These are phyloP conservation scores for Nyctanthes arbortristis DNA, from an alignment of 257 asterid genomes.

Conservation along the genomic window DNA sequence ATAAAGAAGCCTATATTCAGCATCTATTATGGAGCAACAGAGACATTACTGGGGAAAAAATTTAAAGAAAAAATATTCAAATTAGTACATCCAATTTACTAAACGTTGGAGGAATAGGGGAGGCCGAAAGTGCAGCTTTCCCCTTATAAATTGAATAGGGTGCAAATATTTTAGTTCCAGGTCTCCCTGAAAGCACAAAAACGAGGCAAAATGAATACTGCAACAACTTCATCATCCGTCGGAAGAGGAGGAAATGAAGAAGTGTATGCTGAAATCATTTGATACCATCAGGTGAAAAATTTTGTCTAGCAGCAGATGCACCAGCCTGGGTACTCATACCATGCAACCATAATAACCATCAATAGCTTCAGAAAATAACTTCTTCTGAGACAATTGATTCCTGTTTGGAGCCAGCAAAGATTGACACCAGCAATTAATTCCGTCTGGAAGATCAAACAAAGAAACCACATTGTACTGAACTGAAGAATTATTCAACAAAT, in stretches of 20 bases:
- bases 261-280: background rate
- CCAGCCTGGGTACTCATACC: constrained; percentile 36
- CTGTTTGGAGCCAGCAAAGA: constrained; percentile 27
- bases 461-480: background rate
- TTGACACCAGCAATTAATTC: constrained; percentile 7
- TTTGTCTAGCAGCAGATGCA: constrained; percentile 35
- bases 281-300: constrained; percentile 41
- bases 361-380: constrained; percentile 21
- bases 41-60: background rate
- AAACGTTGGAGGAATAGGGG: constrained; percentile 66
- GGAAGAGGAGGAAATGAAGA: background rate
- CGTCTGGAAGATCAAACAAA: constrained; percentile 14
- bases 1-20: constrained; percentile 3
- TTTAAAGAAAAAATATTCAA: constrained; percentile 15
- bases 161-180: constrained; percentile 53
- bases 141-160: constrained; percentile 84
- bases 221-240: background rate
- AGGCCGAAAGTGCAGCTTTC: constrained; percentile 80
- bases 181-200: constrained; percentile 25
- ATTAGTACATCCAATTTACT: constrained; percentile 57
- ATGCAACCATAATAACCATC: constrained; percentile 30
- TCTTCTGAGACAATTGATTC: constrained; percentile 16
- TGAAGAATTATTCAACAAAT: background rate
- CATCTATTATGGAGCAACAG: constrained; percentile 3
- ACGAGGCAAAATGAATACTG: constrained; percentile 21